Evolutionary conservation across 305 asterid species (phyloP).

Genomic region (Solanum hybrid): DNA sequence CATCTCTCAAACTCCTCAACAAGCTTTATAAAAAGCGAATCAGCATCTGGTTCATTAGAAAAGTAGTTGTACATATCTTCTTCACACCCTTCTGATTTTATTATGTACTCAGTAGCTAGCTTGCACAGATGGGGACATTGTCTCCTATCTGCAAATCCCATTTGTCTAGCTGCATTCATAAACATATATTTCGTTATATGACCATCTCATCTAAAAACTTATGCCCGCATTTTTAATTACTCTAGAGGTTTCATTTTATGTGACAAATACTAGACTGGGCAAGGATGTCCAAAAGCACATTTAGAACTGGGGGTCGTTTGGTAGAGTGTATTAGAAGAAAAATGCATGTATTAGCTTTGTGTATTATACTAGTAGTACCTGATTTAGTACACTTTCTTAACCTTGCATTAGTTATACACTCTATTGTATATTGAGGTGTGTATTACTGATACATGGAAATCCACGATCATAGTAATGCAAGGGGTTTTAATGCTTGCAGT

Average conservation of each 20-base stretch:
- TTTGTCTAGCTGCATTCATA: slow-evolving; percentile 68
- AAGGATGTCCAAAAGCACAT: not conserved
- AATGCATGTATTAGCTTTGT: not conserved
- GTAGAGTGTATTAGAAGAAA: not conserved
- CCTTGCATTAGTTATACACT: not conserved
- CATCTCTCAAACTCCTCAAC: slow-evolving; percentile 93
- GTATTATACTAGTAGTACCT: not conserved
- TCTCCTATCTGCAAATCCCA: slow-evolving; percentile 71
- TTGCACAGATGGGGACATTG: slow-evolving; percentile 77
- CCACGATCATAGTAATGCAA: not conserved
- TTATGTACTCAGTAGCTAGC: slow-evolving; percentile 71
- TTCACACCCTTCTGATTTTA: slow-evolving; percentile 73
- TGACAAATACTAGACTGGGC: not conserved
- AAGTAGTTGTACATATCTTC: slow-evolving; percentile 69
- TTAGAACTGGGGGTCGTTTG: not conserved
- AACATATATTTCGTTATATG: not conserved
- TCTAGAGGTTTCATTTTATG: not conserved
- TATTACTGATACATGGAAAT: no score
- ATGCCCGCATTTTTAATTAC: not conserved
- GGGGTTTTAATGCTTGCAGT: not conserved
- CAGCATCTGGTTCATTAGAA: slow-evolving; percentile 54
- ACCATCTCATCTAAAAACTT: not conserved
- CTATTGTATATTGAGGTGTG: not conserved
- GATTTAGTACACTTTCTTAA: not conserved
- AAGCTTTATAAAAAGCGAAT: slow-evolving; percentile 78